These are phyloP conservation scores for Melanomma pulvis-pyrius DNA, from an alignment of 495 filamentous ascomycete genomes.

Conservation along the genomic window DNA sequence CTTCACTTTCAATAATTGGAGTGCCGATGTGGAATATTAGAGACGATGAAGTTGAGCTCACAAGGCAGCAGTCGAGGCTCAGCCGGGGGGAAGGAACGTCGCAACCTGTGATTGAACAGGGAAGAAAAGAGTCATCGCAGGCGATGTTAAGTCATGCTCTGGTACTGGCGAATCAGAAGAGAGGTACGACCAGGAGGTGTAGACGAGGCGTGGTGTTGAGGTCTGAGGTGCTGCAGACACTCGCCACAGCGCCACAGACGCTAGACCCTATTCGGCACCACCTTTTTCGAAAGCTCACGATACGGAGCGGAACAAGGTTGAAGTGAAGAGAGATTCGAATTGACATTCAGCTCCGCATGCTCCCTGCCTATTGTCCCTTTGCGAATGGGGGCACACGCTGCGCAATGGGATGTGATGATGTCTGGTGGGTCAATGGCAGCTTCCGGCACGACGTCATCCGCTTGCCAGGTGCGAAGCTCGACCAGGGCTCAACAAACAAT, in stretches of 20 bases:
- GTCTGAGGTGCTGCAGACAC: neutral
- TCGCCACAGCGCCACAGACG: conserved; percentile 4
- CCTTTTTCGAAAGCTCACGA: neutral
- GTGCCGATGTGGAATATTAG: too few species aligned
- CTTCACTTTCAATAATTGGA: neutral
- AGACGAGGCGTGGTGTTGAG: neutral
- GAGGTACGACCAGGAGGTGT: neutral
- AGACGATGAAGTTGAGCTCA: neutral
- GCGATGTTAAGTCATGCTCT: neutral
- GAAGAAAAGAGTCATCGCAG: conserved; percentile 8
- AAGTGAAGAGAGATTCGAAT: neutral
- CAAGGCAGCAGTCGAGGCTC: neutral
- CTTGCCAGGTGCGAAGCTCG: neutral
- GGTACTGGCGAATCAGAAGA: neutral
- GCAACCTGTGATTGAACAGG: neutral
- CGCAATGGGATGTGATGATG: neutral
- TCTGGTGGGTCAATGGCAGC: neutral
- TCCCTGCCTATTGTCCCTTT: neutral
- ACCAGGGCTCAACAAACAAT: neutral
- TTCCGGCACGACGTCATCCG: conserved; percentile 9
- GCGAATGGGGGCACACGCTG: neutral
- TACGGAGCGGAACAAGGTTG: neutral
- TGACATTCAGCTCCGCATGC: neutral
- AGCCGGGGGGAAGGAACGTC: neutral
- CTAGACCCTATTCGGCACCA: neutral